Evolutionary conservation across 257 asterid genomes (phyloP), one percentile per base, ranked within the genome.

Genomic region (Penstemon davidsonii): DNA sequence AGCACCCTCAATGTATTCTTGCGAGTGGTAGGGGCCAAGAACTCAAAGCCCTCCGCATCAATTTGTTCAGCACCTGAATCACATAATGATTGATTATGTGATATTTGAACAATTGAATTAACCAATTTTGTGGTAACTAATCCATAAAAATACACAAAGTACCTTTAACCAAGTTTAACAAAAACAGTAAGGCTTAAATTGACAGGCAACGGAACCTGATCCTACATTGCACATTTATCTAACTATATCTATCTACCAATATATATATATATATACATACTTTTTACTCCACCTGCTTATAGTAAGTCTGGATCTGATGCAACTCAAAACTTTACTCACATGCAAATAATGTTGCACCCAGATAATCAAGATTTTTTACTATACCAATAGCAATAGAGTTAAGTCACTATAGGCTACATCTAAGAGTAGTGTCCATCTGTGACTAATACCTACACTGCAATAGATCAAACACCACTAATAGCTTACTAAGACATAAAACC

Each of bases 1-100:
- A 93, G 86, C 70, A 93, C 92, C 73, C 97, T 83, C 85, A 82
- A 74, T 52, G 95, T 84, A 84, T 93, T 93, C 79, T 91, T 83
- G 36, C 84, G 80, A 68, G 99, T 90, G 45, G 99, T 93, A 43
- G 97, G 99, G 56, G 99, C 97, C 68, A 72, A 73, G 69, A 93
- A 87, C 73, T 88, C 91, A 79, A 88, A 93, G 25, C 88, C 89
- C 43, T 84, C 80, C 4, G 71, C 81, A 60, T 52, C 76, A 72
- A 66, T 53, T 64, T 60, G 62, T 67, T 78, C 83, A 15, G 55
- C 64, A 73, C 97, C 99, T 93, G 80, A 73, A 69, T 25, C 71
- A 72, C 43, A 52, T 25, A 25, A 25, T 25, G 33, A 75, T 55
- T 65, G 52, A 76, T 45, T 25, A 25, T 25, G 33, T 53, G 64